A percentile compares a stretch with the other conserved stretches of the same genome.
Conservation (phyloP, 108 stramenopile genomes). For the Poteriospumella lacustris region DNA sequence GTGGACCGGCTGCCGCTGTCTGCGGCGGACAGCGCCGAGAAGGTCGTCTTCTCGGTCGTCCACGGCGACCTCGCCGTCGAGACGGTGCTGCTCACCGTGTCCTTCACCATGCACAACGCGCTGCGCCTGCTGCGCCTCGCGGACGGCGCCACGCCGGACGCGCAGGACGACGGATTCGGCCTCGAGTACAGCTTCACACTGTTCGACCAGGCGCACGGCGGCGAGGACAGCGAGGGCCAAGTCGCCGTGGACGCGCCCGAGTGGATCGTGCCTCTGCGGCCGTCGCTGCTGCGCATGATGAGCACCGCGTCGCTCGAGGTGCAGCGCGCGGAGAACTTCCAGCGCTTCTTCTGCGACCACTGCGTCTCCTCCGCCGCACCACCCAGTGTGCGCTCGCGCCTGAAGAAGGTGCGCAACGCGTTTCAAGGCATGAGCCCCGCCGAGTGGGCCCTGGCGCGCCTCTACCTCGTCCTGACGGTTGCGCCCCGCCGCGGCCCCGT, state of each 20-base stretch:
- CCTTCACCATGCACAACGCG: background rate
- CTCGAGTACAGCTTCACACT: conserved; percentile 32
- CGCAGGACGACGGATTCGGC: conserved; percentile 22
- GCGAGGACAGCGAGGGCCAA: background rate
- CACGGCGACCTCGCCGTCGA: background rate
- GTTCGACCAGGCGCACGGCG: no score
- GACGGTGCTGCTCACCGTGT: background rate
- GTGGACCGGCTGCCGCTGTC: background rate
- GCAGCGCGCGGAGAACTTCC: no score
- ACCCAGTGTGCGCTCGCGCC: no score
- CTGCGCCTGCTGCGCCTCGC: background rate
- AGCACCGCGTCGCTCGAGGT: no score
- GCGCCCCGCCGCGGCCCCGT: no score
- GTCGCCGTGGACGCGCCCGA: conserved; percentile 39
- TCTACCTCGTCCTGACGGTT: no score
- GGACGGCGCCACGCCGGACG: background rate
- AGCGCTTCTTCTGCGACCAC: no score
- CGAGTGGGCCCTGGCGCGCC: no score
- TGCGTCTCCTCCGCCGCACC: no score
- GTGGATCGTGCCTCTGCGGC: conserved; percentile 36
- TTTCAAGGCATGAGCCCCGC: no score
- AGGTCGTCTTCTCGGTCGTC: background rate
- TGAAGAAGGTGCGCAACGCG: no score
- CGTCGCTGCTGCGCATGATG: background rate
- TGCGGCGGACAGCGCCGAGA: background rate